Evolutionary conservation across 306 rosid genomes (phyloP).

Genomic region (Sindora glabra): DNA sequence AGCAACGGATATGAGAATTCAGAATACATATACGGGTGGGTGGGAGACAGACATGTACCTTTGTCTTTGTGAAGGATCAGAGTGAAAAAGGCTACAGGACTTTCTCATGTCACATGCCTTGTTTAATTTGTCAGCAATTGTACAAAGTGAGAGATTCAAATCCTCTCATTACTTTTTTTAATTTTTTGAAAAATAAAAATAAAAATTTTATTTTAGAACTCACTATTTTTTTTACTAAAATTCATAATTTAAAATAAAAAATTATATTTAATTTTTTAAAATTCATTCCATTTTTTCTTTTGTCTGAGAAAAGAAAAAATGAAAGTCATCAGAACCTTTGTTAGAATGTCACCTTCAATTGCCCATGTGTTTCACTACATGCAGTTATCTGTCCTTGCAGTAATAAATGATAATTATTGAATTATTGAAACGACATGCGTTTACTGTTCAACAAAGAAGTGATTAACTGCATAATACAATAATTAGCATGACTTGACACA

Average conservation of each 20-base stretch:
- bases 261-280: background rate
- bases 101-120: no score
- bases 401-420: constrained; percentile 2
- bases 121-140: no score
- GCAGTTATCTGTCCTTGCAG: background rate
- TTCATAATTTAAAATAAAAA: no score
- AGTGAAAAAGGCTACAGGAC: background rate
- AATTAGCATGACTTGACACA: background rate
- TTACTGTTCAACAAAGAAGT: background rate
- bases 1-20: no score
- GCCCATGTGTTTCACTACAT: background rate
- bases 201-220: no score
- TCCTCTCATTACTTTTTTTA: no score
- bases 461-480: background rate
- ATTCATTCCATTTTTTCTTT: background rate
- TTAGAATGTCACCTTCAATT: constrained; percentile 16
- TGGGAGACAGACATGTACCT: constrained; percentile 17
- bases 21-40: background rate
- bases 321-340: background rate
- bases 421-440: background rate
- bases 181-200: no score
- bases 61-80: background rate
- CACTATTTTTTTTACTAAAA: no score
- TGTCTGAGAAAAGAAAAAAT: background rate
- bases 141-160: no score